Base-by-base conservation (phyloP, 768 basidiomycete species). In the Thelephora ganbajun region DNA sequence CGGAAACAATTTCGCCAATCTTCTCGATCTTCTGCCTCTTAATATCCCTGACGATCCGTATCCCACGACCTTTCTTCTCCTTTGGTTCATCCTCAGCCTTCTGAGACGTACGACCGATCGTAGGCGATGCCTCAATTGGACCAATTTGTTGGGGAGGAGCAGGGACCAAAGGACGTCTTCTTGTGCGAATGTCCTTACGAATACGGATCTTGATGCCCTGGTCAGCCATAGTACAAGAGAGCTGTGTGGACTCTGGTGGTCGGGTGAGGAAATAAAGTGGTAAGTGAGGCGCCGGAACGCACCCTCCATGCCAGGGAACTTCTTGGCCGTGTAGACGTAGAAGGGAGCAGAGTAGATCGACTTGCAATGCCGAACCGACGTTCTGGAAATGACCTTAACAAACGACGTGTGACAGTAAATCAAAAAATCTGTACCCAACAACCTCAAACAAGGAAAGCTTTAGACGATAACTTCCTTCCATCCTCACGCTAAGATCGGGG, bases 301-400 rank as follows among this genome's bases (percentile, higher is more conserved):
- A 87, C 90, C 83, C 71, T 90, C 87, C 87, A 93, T 93, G 20
- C 92, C 91, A 0, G 92, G 91, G 60, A 94, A 96, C 64, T 92
- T 91, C 73, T 96, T 96, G 13, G 90, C 88, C 0, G 91, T 91
- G 61, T 91, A 96, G 11, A 96, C 93, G 52, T 92, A 90, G 64
- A 97, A 97, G 0, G 86, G 78, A 1, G 80, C 76, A 0, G 89
- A 91, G 63, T 82, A 85, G 49, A 91, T 89, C 0, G 83, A 84
- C 58, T 87, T 88, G 68, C 91, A 93, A 59, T 92, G 90, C 36
- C 43, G 45, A 36, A 45, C 22, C 26, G 19, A 45, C 3, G 11
- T 35, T 51, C 43, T 51, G 45, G 26, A 30, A 9, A 30, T 30
- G 9, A 30, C 26, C 26, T 30, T 35, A 45, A 47, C 52, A 53